phyloP scores from a whole-genome alignment of 192 early-diverging fungal genomes.

The Coemansia sp. region DNA sequence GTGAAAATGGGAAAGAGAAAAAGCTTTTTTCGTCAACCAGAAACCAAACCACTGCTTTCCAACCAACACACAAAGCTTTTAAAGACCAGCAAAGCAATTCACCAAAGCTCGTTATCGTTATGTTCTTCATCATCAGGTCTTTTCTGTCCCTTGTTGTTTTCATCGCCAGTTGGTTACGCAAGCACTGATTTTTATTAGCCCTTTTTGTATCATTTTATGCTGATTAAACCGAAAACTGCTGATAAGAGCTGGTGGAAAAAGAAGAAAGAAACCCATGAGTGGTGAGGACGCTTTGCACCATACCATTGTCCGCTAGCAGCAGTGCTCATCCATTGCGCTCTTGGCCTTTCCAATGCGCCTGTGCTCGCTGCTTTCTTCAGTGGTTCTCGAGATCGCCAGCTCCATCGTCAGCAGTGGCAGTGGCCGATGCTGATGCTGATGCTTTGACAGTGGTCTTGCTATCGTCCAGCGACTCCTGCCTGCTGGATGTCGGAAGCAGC shows the following conservation, averaged over 20 bases:
- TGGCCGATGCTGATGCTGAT: not conserved
- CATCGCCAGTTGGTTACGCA: not conserved
- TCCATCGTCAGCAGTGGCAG: not conserved
- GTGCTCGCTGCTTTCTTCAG: not conserved
- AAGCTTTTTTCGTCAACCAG: not conserved
- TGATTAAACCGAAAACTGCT: not conserved
- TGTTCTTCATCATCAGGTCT: no score
- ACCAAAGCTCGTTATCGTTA: no score
- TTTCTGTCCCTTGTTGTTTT: not conserved
- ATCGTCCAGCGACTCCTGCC: not conserved
- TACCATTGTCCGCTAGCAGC: slow-evolving; percentile 11
- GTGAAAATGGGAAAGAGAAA: slow-evolving; percentile 3
- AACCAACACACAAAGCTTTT: not conserved
- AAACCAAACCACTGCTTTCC: not conserved
- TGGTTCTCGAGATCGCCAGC: slow-evolving; percentile 1
- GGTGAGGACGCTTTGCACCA: not conserved
- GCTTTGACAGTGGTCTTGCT: slow-evolving; percentile 1
- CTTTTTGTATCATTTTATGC: not conserved
- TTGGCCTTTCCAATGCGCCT: slow-evolving; percentile 9
- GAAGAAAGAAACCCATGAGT: no score
- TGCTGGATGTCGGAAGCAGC: slow-evolving; percentile 16
- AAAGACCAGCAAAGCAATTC: not conserved
- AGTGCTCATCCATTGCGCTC: slow-evolving; percentile 21
- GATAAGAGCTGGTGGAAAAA: not conserved
- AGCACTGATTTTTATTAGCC: not conserved